These are phyloP conservation scores for Kwoniella shandongensis DNA, from an alignment of 768 basidiomycete genomes.

Conservation along the genomic window DNA sequence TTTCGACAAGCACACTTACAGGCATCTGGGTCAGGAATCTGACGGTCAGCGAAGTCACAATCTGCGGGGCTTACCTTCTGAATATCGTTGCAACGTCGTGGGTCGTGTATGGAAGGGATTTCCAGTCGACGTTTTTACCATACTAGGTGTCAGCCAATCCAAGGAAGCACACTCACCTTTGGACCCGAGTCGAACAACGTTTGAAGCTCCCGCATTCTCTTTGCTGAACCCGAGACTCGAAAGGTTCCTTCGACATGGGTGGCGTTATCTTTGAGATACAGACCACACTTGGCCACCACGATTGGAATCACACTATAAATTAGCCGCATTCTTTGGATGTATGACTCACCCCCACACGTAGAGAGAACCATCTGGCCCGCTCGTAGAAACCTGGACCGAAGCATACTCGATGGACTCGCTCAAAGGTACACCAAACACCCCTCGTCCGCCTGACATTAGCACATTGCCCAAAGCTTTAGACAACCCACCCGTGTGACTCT, in stretches of 20 bases:
- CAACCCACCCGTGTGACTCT: not conserved
- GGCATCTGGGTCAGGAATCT: slow-evolving; percentile 92
- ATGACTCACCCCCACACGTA: slow-evolving; percentile 52
- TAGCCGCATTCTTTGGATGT: slow-evolving; percentile 9
- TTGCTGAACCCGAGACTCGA: slow-evolving; percentile 90
- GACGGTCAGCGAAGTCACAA: slow-evolving; percentile 11
- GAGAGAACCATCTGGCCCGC: slow-evolving; percentile 60
- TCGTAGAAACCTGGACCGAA: slow-evolving; percentile 89
- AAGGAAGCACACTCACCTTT: slow-evolving; percentile 58
- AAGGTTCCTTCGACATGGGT: slow-evolving; percentile 93
- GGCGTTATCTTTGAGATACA: slow-evolving; percentile 92
- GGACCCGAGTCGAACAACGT: slow-evolving; percentile 84
- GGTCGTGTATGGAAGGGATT: slow-evolving; percentile 76
- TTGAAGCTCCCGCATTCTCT: slow-evolving; percentile 94
- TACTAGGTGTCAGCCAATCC: slow-evolving; percentile 61
- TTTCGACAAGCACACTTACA: slow-evolving; percentile 58
- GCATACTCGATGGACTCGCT: slow-evolving; percentile 81
- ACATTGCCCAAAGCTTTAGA: not conserved
- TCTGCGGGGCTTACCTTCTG: slow-evolving; percentile 58
- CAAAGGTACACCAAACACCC: slow-evolving; percentile 81
- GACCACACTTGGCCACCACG: slow-evolving; percentile 94
- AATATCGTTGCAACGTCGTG: slow-evolving; percentile 98
- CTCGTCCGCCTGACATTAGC: slow-evolving; percentile 1
- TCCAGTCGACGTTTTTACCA: slow-evolving; percentile 91
- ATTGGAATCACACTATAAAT: slow-evolving; percentile 75